These are phyloP conservation scores for Lupinus albus DNA, from an alignment of 306 rosid species.

Conservation along the genomic window DNA sequence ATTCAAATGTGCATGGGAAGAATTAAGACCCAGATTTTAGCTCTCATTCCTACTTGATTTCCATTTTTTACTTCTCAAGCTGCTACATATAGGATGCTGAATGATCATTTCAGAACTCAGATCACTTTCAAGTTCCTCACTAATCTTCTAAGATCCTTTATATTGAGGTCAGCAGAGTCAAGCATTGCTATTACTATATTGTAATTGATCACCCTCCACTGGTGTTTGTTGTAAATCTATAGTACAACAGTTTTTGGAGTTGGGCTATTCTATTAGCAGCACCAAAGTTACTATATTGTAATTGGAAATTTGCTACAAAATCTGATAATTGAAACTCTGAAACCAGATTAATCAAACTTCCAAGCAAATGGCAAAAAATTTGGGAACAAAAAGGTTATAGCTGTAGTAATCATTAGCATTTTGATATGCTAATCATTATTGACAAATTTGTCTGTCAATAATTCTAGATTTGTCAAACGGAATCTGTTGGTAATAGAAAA, in stretches of 20 bases:
- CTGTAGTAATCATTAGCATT: background rate
- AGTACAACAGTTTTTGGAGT: background rate
- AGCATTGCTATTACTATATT: slow-evolving; percentile 7
- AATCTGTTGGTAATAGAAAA: too few species aligned
- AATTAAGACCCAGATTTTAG: slow-evolving; percentile 88
- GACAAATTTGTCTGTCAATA: too few species aligned
- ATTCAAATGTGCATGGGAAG: slow-evolving; percentile 93
- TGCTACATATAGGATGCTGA: background rate
- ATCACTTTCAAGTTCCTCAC: slow-evolving; percentile 18
- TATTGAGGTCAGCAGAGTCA: slow-evolving; percentile 21
- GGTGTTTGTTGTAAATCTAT: slow-evolving; percentile 6
- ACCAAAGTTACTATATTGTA: background rate
- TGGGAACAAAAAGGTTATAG: background rate
- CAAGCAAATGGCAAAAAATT: background rate
- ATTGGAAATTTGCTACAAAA: background rate
- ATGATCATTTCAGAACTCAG: too few species aligned
- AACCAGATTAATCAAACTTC: background rate
- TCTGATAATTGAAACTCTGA: background rate
- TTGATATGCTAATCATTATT: background rate
- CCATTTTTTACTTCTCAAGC: background rate
- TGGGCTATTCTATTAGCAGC: background rate
- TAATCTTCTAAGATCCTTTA: slow-evolving; percentile 14
- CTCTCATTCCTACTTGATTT: slow-evolving; percentile 81
- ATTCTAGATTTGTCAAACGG: too few species aligned
- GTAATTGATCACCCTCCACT: slow-evolving; percentile 25